Evolutionary conservation across 1,139 yeast genomes (phyloP), one percentile per base, ranked within the genome.

Genomic region (Sugiyamaella grinbergsii): DNA sequence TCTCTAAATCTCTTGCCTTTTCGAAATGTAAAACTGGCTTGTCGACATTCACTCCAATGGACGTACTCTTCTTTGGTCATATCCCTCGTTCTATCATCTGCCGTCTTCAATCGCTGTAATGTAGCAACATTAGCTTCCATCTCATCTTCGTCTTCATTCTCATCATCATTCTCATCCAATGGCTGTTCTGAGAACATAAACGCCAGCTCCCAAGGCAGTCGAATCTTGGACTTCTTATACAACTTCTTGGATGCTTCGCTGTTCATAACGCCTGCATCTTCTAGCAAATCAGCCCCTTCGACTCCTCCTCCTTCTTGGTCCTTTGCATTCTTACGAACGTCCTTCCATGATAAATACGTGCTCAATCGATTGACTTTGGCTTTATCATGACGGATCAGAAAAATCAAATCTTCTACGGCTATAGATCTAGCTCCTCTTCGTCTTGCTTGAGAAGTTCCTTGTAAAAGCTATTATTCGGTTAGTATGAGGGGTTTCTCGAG

Each of bases 21-120:
- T 61, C 98, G 77, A 63, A 90, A 93, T 0, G 98, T 94, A 66
- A 93, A 94, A 51, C 95, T 84, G 1, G 98, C 98, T 67, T 93
- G 98, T 58, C 99, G 80, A 71, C 98, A 93, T 66, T 93, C 99
- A 11, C 96, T 86, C 97, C 98, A 93, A 67, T 94, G 98, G 15
- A 91, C 98, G 62, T 93, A 93, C 66, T 93, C 98, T 63, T 93
- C 97, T 62, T 84, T 83, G 0, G 98, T 93, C 99, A 93, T 94
- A 58, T 85, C 80, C 59, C 77, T 80, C 0, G 99, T 93, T 58
- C 98, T 76, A 53, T 93, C 97, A 68, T 93, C 99, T 2, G 98
- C 98, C 72, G 81, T 83, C 64, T 90, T 90, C 59, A 93, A 76
- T 54, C 98, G 74, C 66, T 90, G 90, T 66, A 90, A 73, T 13